Evolutionary conservation across 2,329 filamentous ascomycete genomes (phyloP).

Genomic region (Pseudogymnoascus sp.): DNA sequence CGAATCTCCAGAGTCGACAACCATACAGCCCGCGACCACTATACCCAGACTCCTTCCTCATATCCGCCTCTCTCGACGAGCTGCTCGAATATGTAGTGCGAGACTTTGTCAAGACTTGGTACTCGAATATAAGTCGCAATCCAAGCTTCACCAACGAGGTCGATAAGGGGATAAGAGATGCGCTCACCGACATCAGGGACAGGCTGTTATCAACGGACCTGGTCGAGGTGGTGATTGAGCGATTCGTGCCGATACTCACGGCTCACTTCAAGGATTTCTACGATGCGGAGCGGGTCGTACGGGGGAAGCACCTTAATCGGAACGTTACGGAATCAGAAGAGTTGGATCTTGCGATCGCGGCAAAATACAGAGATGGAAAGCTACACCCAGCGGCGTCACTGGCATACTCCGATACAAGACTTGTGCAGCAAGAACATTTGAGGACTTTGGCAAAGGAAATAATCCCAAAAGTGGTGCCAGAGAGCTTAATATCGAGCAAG

Average conservation of each 20-base stretch:
- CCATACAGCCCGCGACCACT: slow-evolving; percentile 62
- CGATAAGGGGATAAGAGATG: slow-evolving; percentile 68
- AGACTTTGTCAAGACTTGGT: slow-evolving; percentile 87
- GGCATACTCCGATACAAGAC: slow-evolving; percentile 74
- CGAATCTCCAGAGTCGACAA: slow-evolving; percentile 56
- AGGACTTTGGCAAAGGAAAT: slow-evolving; percentile 65
- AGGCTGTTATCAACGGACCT: slow-evolving; percentile 70
- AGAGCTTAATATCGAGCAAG: slow-evolving; percentile 66
- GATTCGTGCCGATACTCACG: slow-evolving; percentile 80
- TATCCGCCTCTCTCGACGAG: slow-evolving; percentile 73
- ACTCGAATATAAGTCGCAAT: slow-evolving; percentile 73
- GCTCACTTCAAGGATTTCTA: slow-evolving; percentile 85
- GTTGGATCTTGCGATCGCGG: slow-evolving; percentile 89
- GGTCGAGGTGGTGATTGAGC: slow-evolving; percentile 72
- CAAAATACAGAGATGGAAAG: slow-evolving; percentile 81
- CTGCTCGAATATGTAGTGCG: slow-evolving; percentile 68
- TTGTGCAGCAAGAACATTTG: slow-evolving; percentile 81
- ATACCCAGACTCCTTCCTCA: slow-evolving; percentile 65
- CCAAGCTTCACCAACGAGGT: slow-evolving; percentile 79
- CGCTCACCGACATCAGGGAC: slow-evolving; percentile 63
- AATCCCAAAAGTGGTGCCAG: slow-evolving; percentile 67
- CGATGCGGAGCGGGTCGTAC: slow-evolving; percentile 77
- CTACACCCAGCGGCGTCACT: slow-evolving; percentile 80
- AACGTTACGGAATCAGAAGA: slow-evolving; percentile 95
- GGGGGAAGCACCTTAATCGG: slow-evolving; percentile 79